Evolutionary conservation across 75 land plant species (phyloP), one percentile per base, ranked within the genome.

Genomic region (Azolla pinnata): DNA sequence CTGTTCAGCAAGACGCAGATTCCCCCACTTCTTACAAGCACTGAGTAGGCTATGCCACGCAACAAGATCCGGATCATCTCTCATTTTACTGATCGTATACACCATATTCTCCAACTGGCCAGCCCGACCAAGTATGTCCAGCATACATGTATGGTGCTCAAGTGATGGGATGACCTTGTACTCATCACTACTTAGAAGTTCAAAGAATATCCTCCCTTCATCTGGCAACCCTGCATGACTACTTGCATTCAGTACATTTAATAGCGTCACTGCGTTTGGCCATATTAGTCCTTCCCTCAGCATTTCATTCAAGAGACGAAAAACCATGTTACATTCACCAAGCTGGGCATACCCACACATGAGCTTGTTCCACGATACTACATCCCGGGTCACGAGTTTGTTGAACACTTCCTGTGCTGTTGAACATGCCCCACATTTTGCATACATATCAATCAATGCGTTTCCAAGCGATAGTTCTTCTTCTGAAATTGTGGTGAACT

Each of bases 261-360:
- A 18, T 18, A 46, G 21, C 21, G 49, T 46, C 21, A 46, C 21
- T 2, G 21, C 4, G 21, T 46, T 46, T 3, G 49, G 49, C 21
- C 17, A 2, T 46, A 46, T 14, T n/a, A n/a, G n/a, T 2, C 49
- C 49, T 46, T 46, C 49, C 2, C 14, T 46, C 2, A 46, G 40
- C 81, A 82, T 78, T 20, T 75, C 69, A 25, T 75, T 59, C 28
- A 82, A 86, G 0, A 76, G 59, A 21, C 64, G 44, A 0, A 79
- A 42, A n/a, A 83, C 83, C n/a, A 17, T 44, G 25, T 44, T 20
- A 33, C 73, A 77, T n/a, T 30, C 4, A 27, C 56, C 66, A 49
- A 56, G 29, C 5, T 32, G 52, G 5, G 55, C 66, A 57, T 57
- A 70, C 18, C 79, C 73, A 10, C 61, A 68, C 24, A 75, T 75